Base-by-base conservation (phyloP, 106 monocot species). In the Apostasia ramifera region DNA sequence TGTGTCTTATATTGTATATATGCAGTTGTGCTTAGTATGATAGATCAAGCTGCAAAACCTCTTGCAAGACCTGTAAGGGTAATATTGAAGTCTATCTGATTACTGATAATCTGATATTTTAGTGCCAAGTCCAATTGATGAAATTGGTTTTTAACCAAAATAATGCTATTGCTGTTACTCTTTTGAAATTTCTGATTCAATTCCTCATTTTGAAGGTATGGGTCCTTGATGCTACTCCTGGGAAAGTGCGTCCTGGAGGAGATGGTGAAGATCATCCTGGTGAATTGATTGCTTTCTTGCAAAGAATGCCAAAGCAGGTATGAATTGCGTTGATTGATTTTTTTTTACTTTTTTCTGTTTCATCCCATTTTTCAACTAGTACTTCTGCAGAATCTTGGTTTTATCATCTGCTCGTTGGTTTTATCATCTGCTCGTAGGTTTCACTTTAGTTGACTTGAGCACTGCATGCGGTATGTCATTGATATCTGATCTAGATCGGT, bases 21-120 rank as follows among this genome's bases (percentile, higher is more conserved):
- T 67, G 73, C 62, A 91, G 95, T 88, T 77, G 91, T 84, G n/a
- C 66, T 95, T 58, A 95, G 95, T 74, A 97, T 97, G 97, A 83
- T 89, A 77, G 89, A 97, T 66, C 97, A 97, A 83, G 97, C 97
- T 70, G 97, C 97, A 68, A 97, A 97, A 78, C 97, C 97, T 73
- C 85, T 97, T 79, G 97, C 97, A 68, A 80, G 97, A 47, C 97
- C 92, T 70, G 92, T 92, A 53, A 82, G 69, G 81, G 97, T 97
- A 84, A 78, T 73, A 41, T 3, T 46, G 2, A 13, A 47, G 51
- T 68, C 4, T 65, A 1, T 6, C 10, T 15, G 54, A 65, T 47
- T 1, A 40, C 49, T 50, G 26, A 5, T 26, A 54, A 69, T 26
- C 7, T 47, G 37, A 13, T 2, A 40, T 41, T 74, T 55, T 42